Base-by-base conservation (phyloP, 2,329 filamentous ascomycete genomes). In the Exserohilum rostratum region DNA sequence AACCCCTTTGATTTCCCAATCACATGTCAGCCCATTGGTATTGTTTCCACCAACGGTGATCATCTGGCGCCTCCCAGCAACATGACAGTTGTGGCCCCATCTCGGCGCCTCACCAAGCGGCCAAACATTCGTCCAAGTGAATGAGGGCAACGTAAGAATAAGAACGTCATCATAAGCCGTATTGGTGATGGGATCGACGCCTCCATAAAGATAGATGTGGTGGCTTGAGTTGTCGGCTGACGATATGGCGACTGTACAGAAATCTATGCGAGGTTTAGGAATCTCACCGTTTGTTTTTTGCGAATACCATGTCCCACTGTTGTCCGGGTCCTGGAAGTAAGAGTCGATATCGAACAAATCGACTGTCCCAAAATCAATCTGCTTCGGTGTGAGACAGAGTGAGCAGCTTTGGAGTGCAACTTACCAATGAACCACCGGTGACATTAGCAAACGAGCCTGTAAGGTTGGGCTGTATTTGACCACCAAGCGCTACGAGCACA, bases 131-230 rank as follows among this genome's bases (percentile, higher is more conserved):
- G 73, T 72, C 79, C 80, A 81, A 4, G 59, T 75, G 55, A 81
- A 82, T 0, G 78, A 77, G 0, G 79, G 79, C 1, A 82, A 46
- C 0, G 77, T 78, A 1, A 82, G 69, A 6, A 80, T 72, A 46
- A 77, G 79, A 6, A 80, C 65, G 34, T 82, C 79, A 48, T 82
- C 80, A 22, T 68, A 55, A 27, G 43, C 46, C 7, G 34, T 46
- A 22, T 34, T 46, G 7, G 66, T 74, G 5, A 61, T 76, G 7
- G 68, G 69, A 52, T 79, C 69, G 27, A 69, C 71, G 6, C 82
- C 82, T 15, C 82, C 81, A 50, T 82, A 83, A 44, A 83, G 37
- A 33, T 70, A 73, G 29, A 83, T 79, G 48, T 82, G 82, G 46
- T 80, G 76, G 49, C 75, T 79, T 2, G 78, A 79, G 40, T 76